A percentile compares a stretch with the other conserved stretches of the same genome.
phyloP scores from a whole-genome alignment of 2,329 filamentous ascomycete species.

The Cladophialophora chaetospira region DNA sequence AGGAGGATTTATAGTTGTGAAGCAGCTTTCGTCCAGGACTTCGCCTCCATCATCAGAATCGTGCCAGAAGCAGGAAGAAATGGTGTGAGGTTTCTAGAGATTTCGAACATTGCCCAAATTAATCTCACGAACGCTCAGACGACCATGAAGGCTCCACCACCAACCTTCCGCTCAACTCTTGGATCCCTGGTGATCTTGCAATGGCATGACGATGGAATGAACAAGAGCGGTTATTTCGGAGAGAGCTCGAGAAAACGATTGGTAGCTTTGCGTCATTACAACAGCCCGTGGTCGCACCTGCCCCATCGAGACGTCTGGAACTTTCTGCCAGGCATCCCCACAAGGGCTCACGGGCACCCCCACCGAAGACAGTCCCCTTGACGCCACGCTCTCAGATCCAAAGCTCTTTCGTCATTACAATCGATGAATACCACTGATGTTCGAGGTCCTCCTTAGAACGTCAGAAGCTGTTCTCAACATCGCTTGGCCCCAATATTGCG shows the following conservation, averaged over 20 bases:
- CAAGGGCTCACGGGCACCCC: no score
- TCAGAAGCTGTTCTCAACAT: no score
- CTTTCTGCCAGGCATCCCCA: no score
- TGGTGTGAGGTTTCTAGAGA: slow-evolving; percentile 22
- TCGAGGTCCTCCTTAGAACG: no score
- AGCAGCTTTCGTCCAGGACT: background rate
- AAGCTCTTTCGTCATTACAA: background rate
- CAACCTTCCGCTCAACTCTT: background rate
- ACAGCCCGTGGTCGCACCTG: no score
- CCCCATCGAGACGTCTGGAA: background rate
- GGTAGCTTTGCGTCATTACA: background rate
- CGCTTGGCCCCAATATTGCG: no score
- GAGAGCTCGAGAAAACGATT: background rate
- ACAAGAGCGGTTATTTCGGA: background rate
- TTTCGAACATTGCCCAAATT: slow-evolving; percentile 7
- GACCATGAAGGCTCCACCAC: background rate
- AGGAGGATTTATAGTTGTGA: slow-evolving; percentile 8
- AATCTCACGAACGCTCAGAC: slow-evolving; percentile 17
- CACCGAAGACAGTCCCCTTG: no score
- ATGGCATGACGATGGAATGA: background rate
- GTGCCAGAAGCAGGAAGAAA: background rate
- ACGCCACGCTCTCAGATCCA: no score
- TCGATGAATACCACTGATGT: background rate
- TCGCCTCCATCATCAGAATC: background rate
- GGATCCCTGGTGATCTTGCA: background rate